Evolutionary conservation across 306 rosid genomes (phyloP).

Genomic region (Glycine soja): DNA sequence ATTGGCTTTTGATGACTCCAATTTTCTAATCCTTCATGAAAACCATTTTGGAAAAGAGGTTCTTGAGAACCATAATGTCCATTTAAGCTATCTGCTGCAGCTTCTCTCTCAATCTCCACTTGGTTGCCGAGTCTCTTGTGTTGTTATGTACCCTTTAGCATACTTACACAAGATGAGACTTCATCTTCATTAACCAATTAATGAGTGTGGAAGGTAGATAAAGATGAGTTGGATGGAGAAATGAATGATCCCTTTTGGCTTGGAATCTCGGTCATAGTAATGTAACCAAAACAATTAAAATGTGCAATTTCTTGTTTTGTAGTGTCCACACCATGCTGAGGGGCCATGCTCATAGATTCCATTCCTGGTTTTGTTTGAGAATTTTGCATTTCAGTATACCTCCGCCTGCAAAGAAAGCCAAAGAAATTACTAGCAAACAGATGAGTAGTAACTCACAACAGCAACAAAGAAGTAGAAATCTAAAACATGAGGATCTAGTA

Average conservation of each 20-base stretch:
- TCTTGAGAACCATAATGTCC: conserved; percentile 57
- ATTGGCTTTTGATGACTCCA: conserved; percentile 55
- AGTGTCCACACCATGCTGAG: conserved; percentile 53
- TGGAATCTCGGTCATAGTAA: conserved; percentile 59
- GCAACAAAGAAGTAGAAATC: conserved; percentile 19
- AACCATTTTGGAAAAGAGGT: conserved; percentile 51
- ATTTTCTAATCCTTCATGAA: conserved; percentile 59
- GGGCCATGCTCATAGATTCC: conserved; percentile 60
- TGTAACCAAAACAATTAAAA: conserved; percentile 61
- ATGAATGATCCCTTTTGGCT: conserved; percentile 71
- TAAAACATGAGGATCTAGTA: conserved; percentile 18
- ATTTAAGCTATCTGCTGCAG: conserved; percentile 57
- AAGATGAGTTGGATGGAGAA: conserved; percentile 81
- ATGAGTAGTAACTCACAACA: not conserved
- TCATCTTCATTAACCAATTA: conserved; percentile 72
- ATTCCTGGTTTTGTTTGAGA: conserved; percentile 61
- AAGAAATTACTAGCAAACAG: not conserved
- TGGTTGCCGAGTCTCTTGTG: conserved; percentile 69
- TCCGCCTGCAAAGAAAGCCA: conserved; percentile 59
- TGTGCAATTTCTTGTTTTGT: conserved; percentile 60
- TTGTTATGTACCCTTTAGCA: conserved; percentile 91
- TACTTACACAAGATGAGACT: conserved; percentile 85
- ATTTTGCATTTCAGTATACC: conserved; percentile 80
- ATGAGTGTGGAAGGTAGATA: conserved; percentile 68
- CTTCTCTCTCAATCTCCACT: conserved; percentile 54